Conservation (phyloP, 2,329 filamentous ascomycete species). For the Fusarium nematophilum region DNA sequence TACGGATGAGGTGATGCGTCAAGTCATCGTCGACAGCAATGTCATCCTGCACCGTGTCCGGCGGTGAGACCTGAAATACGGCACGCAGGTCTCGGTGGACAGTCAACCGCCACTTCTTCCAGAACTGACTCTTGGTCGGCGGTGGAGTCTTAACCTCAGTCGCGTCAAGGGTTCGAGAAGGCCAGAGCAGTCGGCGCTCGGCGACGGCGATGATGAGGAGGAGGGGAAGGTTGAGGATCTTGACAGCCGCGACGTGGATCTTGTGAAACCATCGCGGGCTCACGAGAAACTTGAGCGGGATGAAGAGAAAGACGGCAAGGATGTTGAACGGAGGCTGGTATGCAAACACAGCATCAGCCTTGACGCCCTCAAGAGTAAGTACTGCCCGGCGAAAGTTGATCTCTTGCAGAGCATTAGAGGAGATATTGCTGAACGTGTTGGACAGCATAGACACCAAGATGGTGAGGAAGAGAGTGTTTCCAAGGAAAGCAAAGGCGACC, state of each 20-base stretch:
- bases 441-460: constrained; percentile 89
- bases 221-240: constrained; percentile 79
- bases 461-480: constrained; percentile 89
- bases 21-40: constrained; percentile 70
- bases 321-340: constrained; percentile 89
- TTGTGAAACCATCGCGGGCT: constrained; percentile 91
- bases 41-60: constrained; percentile 67
- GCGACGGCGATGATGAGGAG: constrained; percentile 76
- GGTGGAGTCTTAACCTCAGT: constrained; percentile 36
- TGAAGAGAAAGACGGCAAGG: constrained; percentile 76
- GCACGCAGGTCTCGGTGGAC: constrained; percentile 78
- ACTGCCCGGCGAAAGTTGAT: constrained; percentile 86
- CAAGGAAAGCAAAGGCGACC: constrained; percentile 86
- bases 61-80: constrained; percentile 78
- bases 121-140: constrained; percentile 62
- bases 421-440: constrained; percentile 84
- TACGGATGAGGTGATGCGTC: constrained; percentile 67
- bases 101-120: constrained; percentile 75
- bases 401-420: constrained; percentile 81
- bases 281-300: constrained; percentile 82
- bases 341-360: constrained; percentile 84
- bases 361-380: constrained; percentile 86
- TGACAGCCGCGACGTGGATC: constrained; percentile 82
- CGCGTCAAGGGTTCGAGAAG: constrained; percentile 34
- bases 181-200: constrained; percentile 78